Evolutionary conservation across 768 basidiomycete genomes (phyloP).

Genomic region (Brasilioporus rufonigricans): DNA sequence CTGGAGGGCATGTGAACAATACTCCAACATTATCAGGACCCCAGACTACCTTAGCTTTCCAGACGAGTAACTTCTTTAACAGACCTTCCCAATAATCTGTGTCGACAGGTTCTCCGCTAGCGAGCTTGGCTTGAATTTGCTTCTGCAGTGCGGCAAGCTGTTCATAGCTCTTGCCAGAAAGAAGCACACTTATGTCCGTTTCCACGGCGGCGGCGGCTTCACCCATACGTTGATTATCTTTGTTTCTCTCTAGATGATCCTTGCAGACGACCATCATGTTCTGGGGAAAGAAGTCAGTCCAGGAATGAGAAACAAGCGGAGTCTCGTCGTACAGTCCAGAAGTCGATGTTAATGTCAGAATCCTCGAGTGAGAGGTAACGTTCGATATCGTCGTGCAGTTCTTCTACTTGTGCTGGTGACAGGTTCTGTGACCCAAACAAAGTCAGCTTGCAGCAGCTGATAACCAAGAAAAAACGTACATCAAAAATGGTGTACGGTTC

Average conservation of each 20-base stretch:
- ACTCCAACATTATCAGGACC: neutral
- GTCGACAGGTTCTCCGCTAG: constrained; percentile 92
- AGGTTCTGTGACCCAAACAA: constrained; percentile 58
- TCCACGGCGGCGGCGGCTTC: constrained; percentile 79
- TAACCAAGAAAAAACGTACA: constrained; percentile 43
- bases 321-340: constrained; percentile 79
- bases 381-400: constrained; percentile 93
- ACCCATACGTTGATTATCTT: constrained; percentile 57
- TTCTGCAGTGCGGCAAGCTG: constrained; percentile 81
- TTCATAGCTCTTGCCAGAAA: constrained; percentile 84
- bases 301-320: neutral
- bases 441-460: neutral
- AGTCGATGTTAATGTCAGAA: constrained; percentile 83
- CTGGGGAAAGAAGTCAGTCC: constrained; percentile 38
- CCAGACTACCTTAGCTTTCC: constrained; percentile 84
- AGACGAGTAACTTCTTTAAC: constrained; percentile 88
- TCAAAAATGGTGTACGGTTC: constrained; percentile 98
- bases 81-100: constrained; percentile 97
- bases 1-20: constrained; percentile 38
- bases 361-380: constrained; percentile 87
- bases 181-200: constrained; percentile 73
- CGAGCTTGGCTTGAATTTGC: constrained; percentile 83
- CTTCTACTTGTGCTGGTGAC: constrained; percentile 82
- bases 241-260: constrained; percentile 79
- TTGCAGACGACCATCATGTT: constrained; percentile 98